These are phyloP conservation scores for Paramecium biaurelia DNA, from an alignment of 73 alveolate species.

Conservation along the genomic window DNA sequence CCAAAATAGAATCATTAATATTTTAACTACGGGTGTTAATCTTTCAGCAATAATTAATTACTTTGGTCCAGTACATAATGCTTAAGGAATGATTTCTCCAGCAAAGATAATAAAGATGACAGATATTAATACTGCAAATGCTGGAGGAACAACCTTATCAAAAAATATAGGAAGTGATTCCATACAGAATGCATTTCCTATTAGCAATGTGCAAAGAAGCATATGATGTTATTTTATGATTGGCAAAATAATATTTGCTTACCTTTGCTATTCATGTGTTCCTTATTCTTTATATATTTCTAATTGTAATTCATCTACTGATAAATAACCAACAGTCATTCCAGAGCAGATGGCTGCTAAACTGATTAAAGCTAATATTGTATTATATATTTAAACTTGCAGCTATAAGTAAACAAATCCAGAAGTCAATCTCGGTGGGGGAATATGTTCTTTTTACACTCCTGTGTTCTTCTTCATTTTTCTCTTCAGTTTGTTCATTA, in stretches of 20 bases:
- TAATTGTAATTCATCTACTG: constrained; percentile 55
- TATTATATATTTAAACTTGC: not conserved
- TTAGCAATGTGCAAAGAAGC: constrained; percentile 88
- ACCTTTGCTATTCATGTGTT: constrained; percentile 56
- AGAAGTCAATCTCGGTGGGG: not conserved
- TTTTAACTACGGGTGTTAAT: constrained; percentile 77
- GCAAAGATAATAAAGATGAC: constrained; percentile 83
- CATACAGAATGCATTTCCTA: constrained; percentile 93
- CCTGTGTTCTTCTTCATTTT: not conserved
- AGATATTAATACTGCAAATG: constrained; percentile 90
- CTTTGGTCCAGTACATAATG: constrained; percentile 95
- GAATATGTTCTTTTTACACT: not conserved
- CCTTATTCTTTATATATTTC: constrained; percentile 51
- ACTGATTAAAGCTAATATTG: constrained; percentile 68
- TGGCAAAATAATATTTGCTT: constrained; percentile 73
- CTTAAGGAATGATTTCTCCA: constrained; percentile 97
- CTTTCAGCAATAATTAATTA: constrained; percentile 90
- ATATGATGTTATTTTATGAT: constrained; percentile 91
- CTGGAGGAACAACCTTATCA: constrained; percentile 85
- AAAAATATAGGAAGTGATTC: constrained; percentile 95
- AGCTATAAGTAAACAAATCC: constrained; percentile 25
- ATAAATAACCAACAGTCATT: constrained; percentile 39
- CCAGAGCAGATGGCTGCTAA: constrained; percentile 66
- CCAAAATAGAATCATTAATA: constrained; percentile 59
- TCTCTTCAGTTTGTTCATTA: not conserved